Evolutionary conservation across 495 filamentous ascomycete species (phyloP), one percentile per base, ranked within the genome.

Genomic region (Penicillium subrubescens): DNA sequence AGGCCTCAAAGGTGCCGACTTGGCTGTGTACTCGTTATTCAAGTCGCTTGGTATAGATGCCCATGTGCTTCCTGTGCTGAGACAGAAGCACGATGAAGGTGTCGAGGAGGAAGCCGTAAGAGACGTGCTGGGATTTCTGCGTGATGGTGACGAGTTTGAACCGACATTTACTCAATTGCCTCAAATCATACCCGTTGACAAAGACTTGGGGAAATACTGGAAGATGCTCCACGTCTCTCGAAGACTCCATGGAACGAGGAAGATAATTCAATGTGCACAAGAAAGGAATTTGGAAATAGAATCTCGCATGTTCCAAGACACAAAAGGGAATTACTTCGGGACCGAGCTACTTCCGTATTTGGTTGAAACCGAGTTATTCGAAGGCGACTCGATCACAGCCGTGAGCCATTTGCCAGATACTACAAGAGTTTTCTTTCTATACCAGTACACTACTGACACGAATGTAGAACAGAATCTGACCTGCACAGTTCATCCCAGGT

Each of bases 1-100:
- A 0, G 77, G 67, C 0, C 57, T 77, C 1, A 74, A 77, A 55
- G 71, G 73, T 0, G 62, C 59, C 1, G 73, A 75, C 39, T 59
- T 74, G 6, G 61, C 65, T 0, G 17, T 74, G 0, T 77, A 72
- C 52, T 58, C 67, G 5, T 59, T 71, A 1, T 59, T 74, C 44
- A 59, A 59, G 23, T 67, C 67, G 2, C 64, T 77, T 2, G 69
- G 69, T 5, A 31, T 71, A 6, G 19, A 69, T 3, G 53, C 65
- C 14, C 41, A 66, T 5, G 35, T 71, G 3, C 54, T 62, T 5
- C 73, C 69, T 5, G 48, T 75, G 27, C 67, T 11, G 59, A 69
- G 8, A 8, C 23, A 8, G 23, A 60, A 29, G 35, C 19, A 52
- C 41, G 17, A 23, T 11, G 43, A 56, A 19, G 14, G 3, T 46